Conservation (phyloP, 306 rosid genomes). For the Quercus dentata region DNA sequence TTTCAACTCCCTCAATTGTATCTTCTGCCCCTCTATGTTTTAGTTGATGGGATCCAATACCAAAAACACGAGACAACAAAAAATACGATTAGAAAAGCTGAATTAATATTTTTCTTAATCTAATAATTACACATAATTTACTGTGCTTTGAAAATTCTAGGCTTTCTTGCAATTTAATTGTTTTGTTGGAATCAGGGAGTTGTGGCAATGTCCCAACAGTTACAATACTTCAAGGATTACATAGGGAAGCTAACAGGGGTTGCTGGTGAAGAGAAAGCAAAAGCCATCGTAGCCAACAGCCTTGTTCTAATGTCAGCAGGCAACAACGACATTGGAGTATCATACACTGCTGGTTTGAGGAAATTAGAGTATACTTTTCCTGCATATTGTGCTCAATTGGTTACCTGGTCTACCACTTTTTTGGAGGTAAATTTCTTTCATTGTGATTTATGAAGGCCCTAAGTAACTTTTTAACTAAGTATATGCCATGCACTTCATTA, state of each 20-base stretch:
- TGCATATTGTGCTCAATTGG: conserved; percentile 10
- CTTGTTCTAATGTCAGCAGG: conserved; percentile 27
- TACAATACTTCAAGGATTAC: conserved; percentile 24
- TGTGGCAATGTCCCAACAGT: conserved; percentile 4
- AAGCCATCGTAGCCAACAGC: conserved; percentile 24
- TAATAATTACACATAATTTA: too few relatives aligned
- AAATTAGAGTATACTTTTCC: neutral
- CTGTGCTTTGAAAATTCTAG: too few relatives aligned
- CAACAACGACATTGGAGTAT: conserved; percentile 38
- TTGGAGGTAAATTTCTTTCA: conserved; percentile 11
- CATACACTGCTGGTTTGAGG: neutral
- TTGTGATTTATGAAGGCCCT: too few relatives aligned
- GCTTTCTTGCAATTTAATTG: neutral
- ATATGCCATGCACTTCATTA: too few relatives aligned
- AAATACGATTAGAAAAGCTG: too few relatives aligned
- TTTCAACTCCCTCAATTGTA: too few relatives aligned
- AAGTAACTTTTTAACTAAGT: too few relatives aligned
- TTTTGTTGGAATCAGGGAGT: conserved; percentile 15
- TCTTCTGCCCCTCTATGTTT: too few relatives aligned
- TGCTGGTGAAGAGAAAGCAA: conserved; percentile 24
- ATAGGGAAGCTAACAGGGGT: conserved; percentile 11
- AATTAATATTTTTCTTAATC: too few relatives aligned
- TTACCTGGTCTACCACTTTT: conserved; percentile 4
- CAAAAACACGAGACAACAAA: too few relatives aligned
- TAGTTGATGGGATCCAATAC: too few relatives aligned